Evolutionary conservation across 164 flowering plant genomes (phyloP), one percentile per base, ranked within the genome.

Genomic region (Aristolochia fimbriata): DNA sequence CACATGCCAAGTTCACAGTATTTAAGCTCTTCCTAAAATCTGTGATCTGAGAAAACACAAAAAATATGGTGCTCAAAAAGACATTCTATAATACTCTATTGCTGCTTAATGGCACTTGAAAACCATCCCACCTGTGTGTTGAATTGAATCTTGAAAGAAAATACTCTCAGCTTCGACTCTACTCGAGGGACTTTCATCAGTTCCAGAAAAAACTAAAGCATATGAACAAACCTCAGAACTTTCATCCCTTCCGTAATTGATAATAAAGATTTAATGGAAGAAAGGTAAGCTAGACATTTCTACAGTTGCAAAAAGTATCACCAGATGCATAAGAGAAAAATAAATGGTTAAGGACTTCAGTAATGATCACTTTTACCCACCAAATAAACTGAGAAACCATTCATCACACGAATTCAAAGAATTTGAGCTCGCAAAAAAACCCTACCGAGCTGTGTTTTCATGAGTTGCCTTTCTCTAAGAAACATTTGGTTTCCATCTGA

Each of bases 161-260:
- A 91, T 46, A 91, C 95, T 81, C 92, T 80, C 61, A 91, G 62
- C 64, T 91, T 91, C 23, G 96, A 88, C 68, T 88, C 96, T 65
- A 87, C 93, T 22, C 98, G 81, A 48, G 98, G 98, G 57, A 88
- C 95, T 81, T 83, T 91, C 98, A 88, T 91, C 70, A 88, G 71
- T 83, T 91, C 96, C 84, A 88, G 46, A 75, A 88, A 91, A 68
- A 71, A 88, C 98, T 91, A 74, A 65, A 76, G 73, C 50, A 58
- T 12, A 43, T 4, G 31, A 53, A 53, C 2, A 53, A 53, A 53
- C 23, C 11, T n/a, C 17, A 43, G 24, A 24, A 3, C 11, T 37
- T 15, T 23, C 43, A 58, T 17, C 17, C 3, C 15, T 20, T 13
- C 2, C 21, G 4, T 43, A 19, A 41, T 33, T 37, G 22, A 58